Evolutionary conservation across 1,139 yeast genomes (phyloP).

Genomic region (Kluyveromyces sp.): DNA sequence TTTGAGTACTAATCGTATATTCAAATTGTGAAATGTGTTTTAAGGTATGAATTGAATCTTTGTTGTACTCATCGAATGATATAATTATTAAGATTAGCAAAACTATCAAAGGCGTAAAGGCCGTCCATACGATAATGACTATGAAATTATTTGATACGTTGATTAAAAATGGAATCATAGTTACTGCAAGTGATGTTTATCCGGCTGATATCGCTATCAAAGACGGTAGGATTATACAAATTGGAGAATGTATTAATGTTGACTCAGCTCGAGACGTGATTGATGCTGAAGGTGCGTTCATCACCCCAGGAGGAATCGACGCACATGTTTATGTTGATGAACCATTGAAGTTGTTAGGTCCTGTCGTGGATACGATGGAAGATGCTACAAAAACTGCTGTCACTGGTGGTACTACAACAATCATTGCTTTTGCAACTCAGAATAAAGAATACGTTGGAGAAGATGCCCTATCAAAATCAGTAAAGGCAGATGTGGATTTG

Average conservation of each 20-base stretch:
- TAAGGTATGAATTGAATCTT: too few species aligned
- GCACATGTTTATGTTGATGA: conserved; percentile 53
- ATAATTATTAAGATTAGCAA: too few species aligned
- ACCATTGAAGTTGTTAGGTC: conserved; percentile 26
- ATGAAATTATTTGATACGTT: not conserved
- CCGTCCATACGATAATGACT: too few species aligned
- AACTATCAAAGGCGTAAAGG: too few species aligned
- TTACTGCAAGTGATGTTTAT: conserved; percentile 14
- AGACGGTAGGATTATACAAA: conserved; percentile 34
- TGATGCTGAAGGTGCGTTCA: conserved; percentile 39
- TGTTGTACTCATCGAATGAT: too few species aligned
- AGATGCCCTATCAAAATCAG: conserved; percentile 26
- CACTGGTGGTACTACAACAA: conserved; percentile 44
- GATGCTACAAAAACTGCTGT: conserved; percentile 57
- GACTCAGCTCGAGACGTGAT: conserved; percentile 30
- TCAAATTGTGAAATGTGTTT: too few species aligned
- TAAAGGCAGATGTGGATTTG: conserved; percentile 29
- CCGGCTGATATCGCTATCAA: conserved; percentile 33
- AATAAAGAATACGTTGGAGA: conserved; percentile 14
- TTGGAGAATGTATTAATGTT: conserved; percentile 29
- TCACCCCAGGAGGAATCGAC: conserved; percentile 45
- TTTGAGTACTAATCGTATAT: too few species aligned
- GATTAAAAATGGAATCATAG: conserved; percentile 12
- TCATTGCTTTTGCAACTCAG: conserved; percentile 39
- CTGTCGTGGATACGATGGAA: conserved; percentile 50